Percentiles rank a stretch among this genome's conserved stretches.
Conservation (phyloP, 2,329 filamentous ascomycete genomes). For the Sporothrix brunneoviolacea region DNA sequence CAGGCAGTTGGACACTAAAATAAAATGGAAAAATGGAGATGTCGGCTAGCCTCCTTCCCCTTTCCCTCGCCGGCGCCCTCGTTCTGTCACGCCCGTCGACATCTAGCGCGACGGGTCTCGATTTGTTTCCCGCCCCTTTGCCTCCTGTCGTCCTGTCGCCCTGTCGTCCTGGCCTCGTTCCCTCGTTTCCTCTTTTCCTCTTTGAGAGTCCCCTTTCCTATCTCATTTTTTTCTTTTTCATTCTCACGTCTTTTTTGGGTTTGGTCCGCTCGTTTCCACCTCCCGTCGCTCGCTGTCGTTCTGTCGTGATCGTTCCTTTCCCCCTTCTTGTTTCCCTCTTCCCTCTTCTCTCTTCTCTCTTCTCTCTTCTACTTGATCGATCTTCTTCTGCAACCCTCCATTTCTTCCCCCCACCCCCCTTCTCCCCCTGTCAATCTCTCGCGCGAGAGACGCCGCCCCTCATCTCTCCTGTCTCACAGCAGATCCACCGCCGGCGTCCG, state of each 20-base stretch:
- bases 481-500: constrained; percentile 5
- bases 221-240: not conserved
- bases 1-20: not conserved
- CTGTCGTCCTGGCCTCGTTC: not conserved
- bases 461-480: constrained; percentile 11
- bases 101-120: too few relatives aligned
- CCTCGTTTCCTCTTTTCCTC: not conserved
- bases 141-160: not conserved
- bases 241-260: not conserved
- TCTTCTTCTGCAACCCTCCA: not conserved
- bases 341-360: not conserved
- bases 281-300: too few relatives aligned
- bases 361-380: not conserved
- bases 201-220: not conserved
- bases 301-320: too few relatives aligned
- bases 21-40: constrained; percentile 2
- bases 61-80: not conserved
- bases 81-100: too few relatives aligned
- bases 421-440: constrained; percentile 1
- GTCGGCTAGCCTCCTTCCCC: not conserved
- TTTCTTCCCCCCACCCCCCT: not conserved
- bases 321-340: not conserved
- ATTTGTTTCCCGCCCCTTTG: not conserved
- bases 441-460: constrained; percentile 2
- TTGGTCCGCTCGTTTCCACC: too few relatives aligned